Base-by-base conservation (phyloP, 2,329 filamentous ascomycete genomes). In the Dissoconium aciculare region DNA sequence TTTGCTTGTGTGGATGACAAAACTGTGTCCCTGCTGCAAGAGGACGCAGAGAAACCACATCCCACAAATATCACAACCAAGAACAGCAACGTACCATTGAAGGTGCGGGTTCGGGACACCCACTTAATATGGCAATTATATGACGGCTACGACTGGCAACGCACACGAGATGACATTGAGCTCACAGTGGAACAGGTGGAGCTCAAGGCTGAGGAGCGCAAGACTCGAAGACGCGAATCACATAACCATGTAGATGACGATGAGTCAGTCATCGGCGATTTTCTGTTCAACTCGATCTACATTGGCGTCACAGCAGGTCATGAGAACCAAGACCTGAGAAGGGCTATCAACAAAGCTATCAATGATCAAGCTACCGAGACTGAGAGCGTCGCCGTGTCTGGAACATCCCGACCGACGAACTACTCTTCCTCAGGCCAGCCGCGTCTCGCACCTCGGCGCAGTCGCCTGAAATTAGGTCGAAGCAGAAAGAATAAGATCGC, bases 231-330 rank as follows among this genome's bases (percentile, higher is more conserved):
- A 31, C 60, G 69, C 36, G 63, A 67, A 31, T 60, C 67, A 5
- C 63, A 68, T 32, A 54, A 59, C 17, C 52, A 63, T 48, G 51
- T 70, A 54, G 78, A 76, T 31, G 80, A 92, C 28, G 78, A 85
- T 26, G 80, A 85, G 54, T 81, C 74, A 9, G 80, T 79, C 4
- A 91, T 95, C 54, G 84, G 83, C 4, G 91, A 98, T 52, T 92
- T 91, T 44, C 64, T 98, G 11, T 98, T 98, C 66, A 95, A 98
- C 52, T 98, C 89, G 0, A 93, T 98, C 32, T 98, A 94, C 59
- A 94, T 98, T 45, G 84, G 81, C 10, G 80, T 98, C 11, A 80
- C 87, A 0, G 69, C 80, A 8, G 89, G 85, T 44, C 40, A 43
- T 13, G 87, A 95, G 44, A 83, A 84, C 4, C 71, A 71, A 31